Conservation (phyloP, 2,329 filamentous ascomycete genomes). For the Clonostachys rosea region DNA sequence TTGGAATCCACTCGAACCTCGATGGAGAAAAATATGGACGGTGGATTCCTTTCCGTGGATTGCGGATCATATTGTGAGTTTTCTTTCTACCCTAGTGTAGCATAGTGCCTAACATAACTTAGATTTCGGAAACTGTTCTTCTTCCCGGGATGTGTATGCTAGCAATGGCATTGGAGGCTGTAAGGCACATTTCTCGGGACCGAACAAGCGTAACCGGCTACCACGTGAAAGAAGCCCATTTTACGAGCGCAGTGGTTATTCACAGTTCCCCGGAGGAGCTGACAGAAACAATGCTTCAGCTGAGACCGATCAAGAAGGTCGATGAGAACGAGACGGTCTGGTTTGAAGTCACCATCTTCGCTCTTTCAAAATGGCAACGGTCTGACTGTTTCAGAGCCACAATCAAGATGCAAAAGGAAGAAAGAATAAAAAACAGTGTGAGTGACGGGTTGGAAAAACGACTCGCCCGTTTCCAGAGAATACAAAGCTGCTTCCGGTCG, state of each 20-base stretch:
- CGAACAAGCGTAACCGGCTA: neutral
- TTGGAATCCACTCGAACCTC: conserved; percentile 11
- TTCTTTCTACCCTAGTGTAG: too few species aligned
- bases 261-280: neutral
- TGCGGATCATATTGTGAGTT: conserved; percentile 25
- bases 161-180: conserved; percentile 21
- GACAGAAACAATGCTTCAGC: neutral
- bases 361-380: conserved; percentile 2
- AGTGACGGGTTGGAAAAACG: too few species aligned
- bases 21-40: conserved; percentile 13
- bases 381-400: conserved; percentile 9
- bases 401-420: conserved; percentile 5
- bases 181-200: conserved; percentile 4
- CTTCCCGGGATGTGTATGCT: conserved; percentile 11
- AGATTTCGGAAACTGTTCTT: conserved; percentile 14
- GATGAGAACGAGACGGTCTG: neutral
- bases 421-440: conserved; percentile 1
- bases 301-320: neutral
- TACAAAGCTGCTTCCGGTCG: neutral
- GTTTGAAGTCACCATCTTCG: neutral
- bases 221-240: conserved; percentile 2
- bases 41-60: conserved; percentile 24
- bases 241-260: neutral
- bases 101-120: too few species aligned
- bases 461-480: too few species aligned